These are phyloP conservation scores for Colletotrichum sp. DNA, from an alignment of 2,329 filamentous ascomycete species.

Conservation along the genomic window DNA sequence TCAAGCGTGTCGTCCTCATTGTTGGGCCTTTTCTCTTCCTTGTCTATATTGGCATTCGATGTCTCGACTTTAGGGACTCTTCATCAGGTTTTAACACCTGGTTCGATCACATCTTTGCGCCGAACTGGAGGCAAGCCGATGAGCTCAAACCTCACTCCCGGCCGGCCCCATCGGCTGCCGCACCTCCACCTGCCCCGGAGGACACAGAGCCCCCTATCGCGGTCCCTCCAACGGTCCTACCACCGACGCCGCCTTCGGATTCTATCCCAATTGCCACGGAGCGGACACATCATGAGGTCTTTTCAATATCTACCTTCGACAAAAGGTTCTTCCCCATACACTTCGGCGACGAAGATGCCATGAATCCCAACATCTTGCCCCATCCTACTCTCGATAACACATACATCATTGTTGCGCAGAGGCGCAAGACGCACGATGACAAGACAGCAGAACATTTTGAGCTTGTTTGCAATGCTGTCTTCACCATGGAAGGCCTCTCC, in stretches of 20 bases:
- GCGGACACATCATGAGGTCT: slow-evolving; percentile 41
- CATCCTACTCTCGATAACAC: slow-evolving; percentile 52
- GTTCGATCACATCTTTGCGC: slow-evolving; percentile 11
- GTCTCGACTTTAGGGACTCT: neutral
- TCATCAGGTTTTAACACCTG: neutral
- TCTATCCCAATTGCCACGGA: neutral
- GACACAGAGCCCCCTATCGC: slow-evolving; percentile 29
- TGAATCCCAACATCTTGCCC: slow-evolving; percentile 64
- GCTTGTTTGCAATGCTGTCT: slow-evolving; percentile 54
- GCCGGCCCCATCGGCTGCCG: slow-evolving; percentile 39
- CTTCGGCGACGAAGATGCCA: slow-evolving; percentile 44
- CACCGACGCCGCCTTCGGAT: neutral
- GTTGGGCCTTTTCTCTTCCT: slow-evolving; percentile 32
- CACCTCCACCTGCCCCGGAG: slow-evolving; percentile 33
- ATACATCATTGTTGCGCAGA: slow-evolving; percentile 59
- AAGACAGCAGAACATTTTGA: slow-evolving; percentile 43
- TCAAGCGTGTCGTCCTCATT: slow-evolving; percentile 34
- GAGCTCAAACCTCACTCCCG: slow-evolving; percentile 2
- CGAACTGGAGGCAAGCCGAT: slow-evolving; percentile 12
- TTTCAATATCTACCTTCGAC: slow-evolving; percentile 50
- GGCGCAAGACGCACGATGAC: slow-evolving; percentile 30
- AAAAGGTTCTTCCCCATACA: slow-evolving; percentile 53
- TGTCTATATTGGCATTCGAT: slow-evolving; percentile 29
- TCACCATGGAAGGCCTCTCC: slow-evolving; percentile 43
- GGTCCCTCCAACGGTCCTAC: neutral